A percentile compares a stretch with the other conserved stretches of the same genome.
phyloP scores from a whole-genome alignment of 345 rosid genomes.

The Populus alba region DNA sequence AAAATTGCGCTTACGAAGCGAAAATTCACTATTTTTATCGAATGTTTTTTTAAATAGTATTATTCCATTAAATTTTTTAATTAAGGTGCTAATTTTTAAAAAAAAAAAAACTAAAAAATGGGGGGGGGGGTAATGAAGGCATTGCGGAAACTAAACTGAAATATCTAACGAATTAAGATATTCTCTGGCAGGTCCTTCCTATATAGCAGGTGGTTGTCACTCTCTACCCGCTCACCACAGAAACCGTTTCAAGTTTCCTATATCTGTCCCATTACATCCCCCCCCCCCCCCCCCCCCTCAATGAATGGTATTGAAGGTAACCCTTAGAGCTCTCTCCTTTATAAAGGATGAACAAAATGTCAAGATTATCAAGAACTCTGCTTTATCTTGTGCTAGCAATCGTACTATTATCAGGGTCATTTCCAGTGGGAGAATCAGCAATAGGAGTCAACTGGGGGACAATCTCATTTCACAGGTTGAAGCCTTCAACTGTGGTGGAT shows the following conservation, averaged over 20 bases:
- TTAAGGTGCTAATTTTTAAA: too few species aligned
- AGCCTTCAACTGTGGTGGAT: conserved; percentile 91
- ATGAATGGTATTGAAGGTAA: not conserved
- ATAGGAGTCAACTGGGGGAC: conserved; percentile 98
- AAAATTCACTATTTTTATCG: too few species aligned
- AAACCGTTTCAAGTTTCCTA: not conserved
- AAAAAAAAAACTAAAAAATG: too few species aligned
- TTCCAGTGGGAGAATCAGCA: conserved; percentile 47
- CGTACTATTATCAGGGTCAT: conserved; percentile 18
- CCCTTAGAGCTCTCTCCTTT: not conserved
- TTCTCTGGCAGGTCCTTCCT: not conserved
- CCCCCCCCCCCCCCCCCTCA: too few species aligned
- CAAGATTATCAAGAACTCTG: conserved; percentile 13
- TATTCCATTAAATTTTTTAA: too few species aligned
- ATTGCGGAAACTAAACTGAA: not conserved
- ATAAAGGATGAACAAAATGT: conserved; percentile 23
- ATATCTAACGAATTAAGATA: not conserved
- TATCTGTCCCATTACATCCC: too few species aligned
- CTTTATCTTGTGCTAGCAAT: not conserved
- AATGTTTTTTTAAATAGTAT: too few species aligned
- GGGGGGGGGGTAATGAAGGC: not conserved
- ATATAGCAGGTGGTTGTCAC: not conserved
- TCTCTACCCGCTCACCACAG: not conserved
- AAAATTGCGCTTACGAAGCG: too few species aligned
- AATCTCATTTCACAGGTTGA: conserved; percentile 55